phyloP scores from a whole-genome alignment of 1,284 basidiomycete species.

The Boletus semigastroideus region DNA sequence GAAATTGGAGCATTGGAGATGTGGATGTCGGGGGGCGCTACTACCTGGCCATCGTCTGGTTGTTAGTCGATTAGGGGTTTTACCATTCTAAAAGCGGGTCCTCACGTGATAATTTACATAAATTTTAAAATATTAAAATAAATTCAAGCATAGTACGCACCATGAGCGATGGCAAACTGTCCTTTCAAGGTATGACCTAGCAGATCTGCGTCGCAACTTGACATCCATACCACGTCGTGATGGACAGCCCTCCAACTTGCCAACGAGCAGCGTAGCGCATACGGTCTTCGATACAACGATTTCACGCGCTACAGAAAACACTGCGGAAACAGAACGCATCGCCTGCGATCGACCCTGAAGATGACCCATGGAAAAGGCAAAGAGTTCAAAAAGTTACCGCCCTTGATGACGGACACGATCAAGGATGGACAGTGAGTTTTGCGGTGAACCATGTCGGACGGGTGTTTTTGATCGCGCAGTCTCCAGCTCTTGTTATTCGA shows the following conservation, averaged over 20 bases:
- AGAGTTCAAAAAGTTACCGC: conserved; percentile 81
- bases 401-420: conserved; percentile 60
- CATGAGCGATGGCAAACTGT: conserved; percentile 31
- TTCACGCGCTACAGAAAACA: conserved; percentile 80
- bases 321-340: conserved; percentile 88
- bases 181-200: conserved; percentile 37
- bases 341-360: conserved; percentile 79
- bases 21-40: too few species aligned
- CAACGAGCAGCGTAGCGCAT: conserved; percentile 88
- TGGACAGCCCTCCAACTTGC: conserved; percentile 72
- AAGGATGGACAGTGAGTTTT: conserved; percentile 78
- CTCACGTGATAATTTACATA: too few species aligned
- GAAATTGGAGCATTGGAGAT: too few species aligned
- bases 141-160: not conserved
- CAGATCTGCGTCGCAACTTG: not conserved
- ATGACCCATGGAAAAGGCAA: conserved; percentile 88
- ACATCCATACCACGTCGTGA: conserved; percentile 4
- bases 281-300: conserved; percentile 90
- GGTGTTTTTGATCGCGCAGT: conserved; percentile 39
- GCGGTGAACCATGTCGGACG: not conserved
- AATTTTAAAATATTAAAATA: too few species aligned
- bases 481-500: conserved; percentile 86
- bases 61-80: too few species aligned
- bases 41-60: too few species aligned
- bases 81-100: too few species aligned